Evolutionary conservation across 345 rosid genomes (phyloP).

Genomic region (Citrus medica): DNA sequence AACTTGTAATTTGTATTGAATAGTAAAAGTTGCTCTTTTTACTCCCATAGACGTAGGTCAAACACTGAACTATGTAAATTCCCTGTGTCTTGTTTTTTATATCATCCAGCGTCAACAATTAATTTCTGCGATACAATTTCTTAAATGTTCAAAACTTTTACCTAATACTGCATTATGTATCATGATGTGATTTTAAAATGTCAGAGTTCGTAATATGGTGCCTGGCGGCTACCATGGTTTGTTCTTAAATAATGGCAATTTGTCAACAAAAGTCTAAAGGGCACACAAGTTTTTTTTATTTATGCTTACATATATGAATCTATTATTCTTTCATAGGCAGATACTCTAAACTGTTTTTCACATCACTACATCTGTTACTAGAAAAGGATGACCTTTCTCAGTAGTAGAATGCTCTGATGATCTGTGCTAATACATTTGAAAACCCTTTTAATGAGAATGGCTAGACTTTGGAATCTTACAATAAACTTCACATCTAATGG

Average conservation of each 20-base stretch:
- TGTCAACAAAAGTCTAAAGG: background rate
- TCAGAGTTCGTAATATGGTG: background rate
- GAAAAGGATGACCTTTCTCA: background rate
- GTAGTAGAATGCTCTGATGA: background rate
- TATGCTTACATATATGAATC: background rate
- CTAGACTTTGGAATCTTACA: background rate
- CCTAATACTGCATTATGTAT: background rate
- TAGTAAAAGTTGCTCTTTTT: too few relatives aligned
- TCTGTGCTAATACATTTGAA: background rate
- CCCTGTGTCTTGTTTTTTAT: too few relatives aligned
- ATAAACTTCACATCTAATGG: background rate
- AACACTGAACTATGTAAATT: too few relatives aligned
- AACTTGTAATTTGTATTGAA: too few relatives aligned
- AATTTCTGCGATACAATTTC: background rate
- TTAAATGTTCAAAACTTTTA: background rate
- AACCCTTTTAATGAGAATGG: background rate
- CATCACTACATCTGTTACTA: background rate
- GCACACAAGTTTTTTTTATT: background rate
- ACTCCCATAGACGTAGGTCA: too few relatives aligned
- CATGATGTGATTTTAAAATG: background rate
- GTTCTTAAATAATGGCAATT: background rate
- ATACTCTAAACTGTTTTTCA: background rate
- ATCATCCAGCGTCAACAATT: too few relatives aligned
- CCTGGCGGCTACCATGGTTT: background rate
- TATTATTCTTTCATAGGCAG: constrained; percentile 1